Conservation (phyloP, 306 rosid species). For the Trifolium dubium region DNA sequence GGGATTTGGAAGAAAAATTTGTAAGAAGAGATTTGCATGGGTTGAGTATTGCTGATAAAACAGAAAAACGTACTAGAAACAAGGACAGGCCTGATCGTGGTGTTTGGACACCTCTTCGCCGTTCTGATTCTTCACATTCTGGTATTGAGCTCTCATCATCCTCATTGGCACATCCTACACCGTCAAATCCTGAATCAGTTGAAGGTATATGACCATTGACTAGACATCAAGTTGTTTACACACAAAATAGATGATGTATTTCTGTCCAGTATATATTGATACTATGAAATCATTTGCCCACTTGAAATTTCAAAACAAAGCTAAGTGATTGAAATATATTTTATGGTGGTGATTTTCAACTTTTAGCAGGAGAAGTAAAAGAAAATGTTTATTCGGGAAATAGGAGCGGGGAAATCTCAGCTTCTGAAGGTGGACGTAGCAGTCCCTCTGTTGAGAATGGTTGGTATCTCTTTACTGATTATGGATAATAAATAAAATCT, state of each 20-base stretch:
- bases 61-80: slow-evolving; percentile 82
- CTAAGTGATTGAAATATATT: slow-evolving; percentile 34
- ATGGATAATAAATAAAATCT: slow-evolving; percentile 7
- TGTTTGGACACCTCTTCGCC: slow-evolving; percentile 96
- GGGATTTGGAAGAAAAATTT: slow-evolving; percentile 60
- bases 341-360: slow-evolving; percentile 40
- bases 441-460: slow-evolving; percentile 62
- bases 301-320: slow-evolving; percentile 36
- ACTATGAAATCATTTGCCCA: slow-evolving; percentile 5
- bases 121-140: slow-evolving; percentile 65
- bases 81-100: slow-evolving; percentile 99
- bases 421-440: slow-evolving; percentile 58
- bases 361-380: slow-evolving; percentile 50
- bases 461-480: slow-evolving; percentile 43
- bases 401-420: slow-evolving; percentile 58
- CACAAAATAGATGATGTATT: slow-evolving; percentile 27
- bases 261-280: slow-evolving; percentile 1
- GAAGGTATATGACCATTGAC: slow-evolving; percentile 67
- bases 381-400: slow-evolving; percentile 53
- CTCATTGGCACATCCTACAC: slow-evolving; percentile 51
- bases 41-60: slow-evolving; percentile 62
- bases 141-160: slow-evolving; percentile 58
- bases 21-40: slow-evolving; percentile 64
- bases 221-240: slow-evolving; percentile 13
- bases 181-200: slow-evolving; percentile 54